Percentiles rank a stretch among this genome's conserved stretches.
Conservation (phyloP, 177 flowering plant species). For the Vitis hybrid region DNA sequence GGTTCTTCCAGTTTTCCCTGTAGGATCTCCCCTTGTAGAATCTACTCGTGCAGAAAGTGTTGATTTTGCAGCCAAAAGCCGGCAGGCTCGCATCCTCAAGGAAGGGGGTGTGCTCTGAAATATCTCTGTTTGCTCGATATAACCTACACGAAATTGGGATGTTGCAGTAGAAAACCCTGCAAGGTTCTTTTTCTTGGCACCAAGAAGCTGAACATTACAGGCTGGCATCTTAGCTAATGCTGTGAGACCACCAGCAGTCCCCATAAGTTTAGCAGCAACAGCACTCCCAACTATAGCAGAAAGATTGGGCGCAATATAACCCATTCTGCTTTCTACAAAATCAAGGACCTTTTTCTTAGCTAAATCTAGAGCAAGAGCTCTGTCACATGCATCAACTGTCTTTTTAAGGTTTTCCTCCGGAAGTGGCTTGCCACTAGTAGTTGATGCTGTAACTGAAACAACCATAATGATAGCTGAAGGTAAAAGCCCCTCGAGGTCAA, state of each 20-base stretch:
- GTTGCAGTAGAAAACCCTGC: slow-evolving; percentile 97
- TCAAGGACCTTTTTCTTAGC: slow-evolving; percentile 91
- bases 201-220: slow-evolving; percentile 96
- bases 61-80: slow-evolving; percentile 84
- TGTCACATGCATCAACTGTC: slow-evolving; percentile 92
- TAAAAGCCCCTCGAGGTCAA: slow-evolving; percentile 88
- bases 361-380: slow-evolving; percentile 86
- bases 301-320: slow-evolving; percentile 93
- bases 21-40: slow-evolving; percentile 81
- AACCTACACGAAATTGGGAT: slow-evolving; percentile 89
- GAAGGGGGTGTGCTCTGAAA: slow-evolving; percentile 91
- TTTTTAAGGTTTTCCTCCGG: slow-evolving; percentile 79
- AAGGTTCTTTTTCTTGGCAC: slow-evolving; percentile 83
- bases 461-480: slow-evolving; percentile 97
- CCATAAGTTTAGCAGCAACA: slow-evolving; percentile 98
- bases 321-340: slow-evolving; percentile 96
- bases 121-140: slow-evolving; percentile 86
- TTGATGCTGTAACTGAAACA: slow-evolving; percentile 95
- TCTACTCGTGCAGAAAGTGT: slow-evolving; percentile 96
- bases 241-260: slow-evolving; percentile 92
- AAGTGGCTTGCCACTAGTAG: slow-evolving; percentile 93
- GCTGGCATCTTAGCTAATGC: slow-evolving; percentile 97
- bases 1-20: slow-evolving; percentile 75
- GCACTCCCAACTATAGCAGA: slow-evolving; percentile 97
- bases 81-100: slow-evolving; percentile 85